Percentiles rank a stretch among this genome's conserved stretches.
These are phyloP conservation scores for Termitomyces bulborhizus DNA, from an alignment of 768 basidiomycete genomes.

Conservation along the genomic window DNA sequence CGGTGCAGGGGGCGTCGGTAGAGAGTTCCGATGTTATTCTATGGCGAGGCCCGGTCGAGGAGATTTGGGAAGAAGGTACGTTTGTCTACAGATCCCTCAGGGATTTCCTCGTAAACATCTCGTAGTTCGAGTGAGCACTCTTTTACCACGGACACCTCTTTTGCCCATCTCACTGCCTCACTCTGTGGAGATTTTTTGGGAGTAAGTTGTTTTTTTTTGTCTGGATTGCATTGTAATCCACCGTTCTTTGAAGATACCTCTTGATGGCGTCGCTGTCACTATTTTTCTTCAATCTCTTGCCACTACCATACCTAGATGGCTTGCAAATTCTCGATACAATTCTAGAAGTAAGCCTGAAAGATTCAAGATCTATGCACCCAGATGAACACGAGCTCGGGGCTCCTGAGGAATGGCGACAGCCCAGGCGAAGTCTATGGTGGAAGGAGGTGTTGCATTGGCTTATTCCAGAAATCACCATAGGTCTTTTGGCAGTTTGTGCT, in stretches of 20 bases:
- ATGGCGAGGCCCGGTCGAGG: slow-evolving; percentile 66
- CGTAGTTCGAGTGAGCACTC: slow-evolving; percentile 47
- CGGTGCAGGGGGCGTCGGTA: slow-evolving; percentile 23
- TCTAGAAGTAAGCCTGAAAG: slow-evolving; percentile 10
- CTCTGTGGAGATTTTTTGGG: slow-evolving; percentile 36
- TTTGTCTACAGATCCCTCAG: neutral
- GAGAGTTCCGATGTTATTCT: slow-evolving; percentile 39
- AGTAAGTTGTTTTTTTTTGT: slow-evolving; percentile 37
- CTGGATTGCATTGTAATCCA: neutral
- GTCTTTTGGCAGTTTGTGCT: slow-evolving; percentile 15
- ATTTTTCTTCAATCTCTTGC: slow-evolving; percentile 78
- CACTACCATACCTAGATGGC: slow-evolving; percentile 69
- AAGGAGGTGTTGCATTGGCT: slow-evolving; percentile 13
- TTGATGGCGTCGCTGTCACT: slow-evolving; percentile 67
- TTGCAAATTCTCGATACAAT: slow-evolving; percentile 41
- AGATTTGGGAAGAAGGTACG: slow-evolving; percentile 64
- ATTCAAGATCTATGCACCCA: neutral
- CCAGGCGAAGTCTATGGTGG: slow-evolving; percentile 13
- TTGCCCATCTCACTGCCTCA: slow-evolving; percentile 37
- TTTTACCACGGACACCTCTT: slow-evolving; percentile 35
- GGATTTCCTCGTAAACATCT: neutral
- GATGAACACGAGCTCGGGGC: slow-evolving; percentile 29
- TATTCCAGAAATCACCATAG: slow-evolving; percentile 17
- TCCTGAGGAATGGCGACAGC: slow-evolving; percentile 8
- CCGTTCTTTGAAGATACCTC: slow-evolving; percentile 41